Evolutionary conservation across 495 filamentous ascomycete species (phyloP).

Genomic region (Penicillium herquei): DNA sequence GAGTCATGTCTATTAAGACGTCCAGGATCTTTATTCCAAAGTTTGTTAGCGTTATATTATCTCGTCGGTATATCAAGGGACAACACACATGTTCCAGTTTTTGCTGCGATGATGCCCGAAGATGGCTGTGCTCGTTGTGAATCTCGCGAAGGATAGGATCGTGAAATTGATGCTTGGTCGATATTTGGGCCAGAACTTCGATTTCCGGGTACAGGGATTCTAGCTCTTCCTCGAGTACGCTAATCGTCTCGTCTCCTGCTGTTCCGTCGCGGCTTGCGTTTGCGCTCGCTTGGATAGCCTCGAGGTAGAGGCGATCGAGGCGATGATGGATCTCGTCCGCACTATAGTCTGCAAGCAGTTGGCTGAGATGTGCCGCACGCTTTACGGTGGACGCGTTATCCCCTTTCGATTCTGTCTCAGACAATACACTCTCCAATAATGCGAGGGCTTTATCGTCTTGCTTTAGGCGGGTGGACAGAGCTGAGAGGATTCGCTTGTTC

Average conservation of each 20-base stretch:
- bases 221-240: slow-evolving; percentile 54
- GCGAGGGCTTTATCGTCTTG: slow-evolving; percentile 38
- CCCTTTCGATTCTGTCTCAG: slow-evolving; percentile 26
- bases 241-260: slow-evolving; percentile 19
- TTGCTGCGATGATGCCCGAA: slow-evolving; percentile 29
- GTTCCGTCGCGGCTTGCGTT: background rate
- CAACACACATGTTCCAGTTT: slow-evolving; percentile 36
- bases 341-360: slow-evolving; percentile 29
- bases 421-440: slow-evolving; percentile 27
- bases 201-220: slow-evolving; percentile 64
- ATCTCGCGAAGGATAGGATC: slow-evolving; percentile 53
- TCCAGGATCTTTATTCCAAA: slow-evolving; percentile 22
- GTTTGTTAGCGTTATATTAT: slow-evolving; percentile 5
- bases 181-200: slow-evolving; percentile 60
- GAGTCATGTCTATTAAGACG: slow-evolving; percentile 36
- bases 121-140: slow-evolving; percentile 29
- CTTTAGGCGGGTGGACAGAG: slow-evolving; percentile 35
- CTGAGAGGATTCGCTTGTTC: slow-evolving; percentile 36
- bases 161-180: slow-evolving; percentile 57
- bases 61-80: background rate
- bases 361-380: slow-evolving; percentile 26
- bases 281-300: slow-evolving; percentile 19
- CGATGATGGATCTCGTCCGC: slow-evolving; percentile 43
- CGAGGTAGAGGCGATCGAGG: slow-evolving; percentile 45
- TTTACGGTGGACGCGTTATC: slow-evolving; percentile 31